Base-by-base conservation (phyloP, 202 grass and related monocot genomes). In the Schoenoplectus tabernaemontani region DNA sequence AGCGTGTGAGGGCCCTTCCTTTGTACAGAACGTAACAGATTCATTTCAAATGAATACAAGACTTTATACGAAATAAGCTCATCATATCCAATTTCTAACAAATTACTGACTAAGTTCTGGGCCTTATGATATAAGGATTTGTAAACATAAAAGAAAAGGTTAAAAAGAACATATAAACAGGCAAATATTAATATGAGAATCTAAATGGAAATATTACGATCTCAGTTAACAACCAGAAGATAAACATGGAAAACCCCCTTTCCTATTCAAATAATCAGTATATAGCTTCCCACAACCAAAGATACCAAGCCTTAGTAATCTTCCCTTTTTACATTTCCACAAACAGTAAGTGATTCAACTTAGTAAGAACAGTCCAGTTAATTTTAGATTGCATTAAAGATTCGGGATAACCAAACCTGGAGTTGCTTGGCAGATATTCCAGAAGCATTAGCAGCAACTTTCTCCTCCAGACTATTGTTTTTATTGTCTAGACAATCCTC, bases 371-470 rank as follows among this genome's bases (percentile, higher is more conserved):
- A 34, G 61, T 64, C 37, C 32, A 64, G 32, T 10, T 64, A 37
- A 36, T 4, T 37, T 39, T 20, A 1, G 19, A 69, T 69, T 12
- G 44, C 15, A 43, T 44, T 34, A 20, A 30, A 5, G 13, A 71
- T 15, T 28, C 30, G 48, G 4, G 9, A 39, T 57, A 83, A 22
- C 75, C 76, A 53, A 59, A 97, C 94, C 94, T 97, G 63, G 22
- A 97, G 82, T 88, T 97, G 94, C 68, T 87, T 97, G 65, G 57
- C 59, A 54, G 87, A 90, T 86, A 97, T 92, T 50, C 94, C 94
- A 87, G 89, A 97, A 81, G 92, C 87, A 85, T 90, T 88, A 81
- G 94, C 91, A 87, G 89, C 84, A 83, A 92, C 51, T 41, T 9
- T 59, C 80, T 97, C 94, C 86, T 83, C 68, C 51, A 62, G 10